Percentiles rank a stretch among this genome's conserved stretches.
Conservation (phyloP, 441 rosid species). For the Adansonia gregorii region DNA sequence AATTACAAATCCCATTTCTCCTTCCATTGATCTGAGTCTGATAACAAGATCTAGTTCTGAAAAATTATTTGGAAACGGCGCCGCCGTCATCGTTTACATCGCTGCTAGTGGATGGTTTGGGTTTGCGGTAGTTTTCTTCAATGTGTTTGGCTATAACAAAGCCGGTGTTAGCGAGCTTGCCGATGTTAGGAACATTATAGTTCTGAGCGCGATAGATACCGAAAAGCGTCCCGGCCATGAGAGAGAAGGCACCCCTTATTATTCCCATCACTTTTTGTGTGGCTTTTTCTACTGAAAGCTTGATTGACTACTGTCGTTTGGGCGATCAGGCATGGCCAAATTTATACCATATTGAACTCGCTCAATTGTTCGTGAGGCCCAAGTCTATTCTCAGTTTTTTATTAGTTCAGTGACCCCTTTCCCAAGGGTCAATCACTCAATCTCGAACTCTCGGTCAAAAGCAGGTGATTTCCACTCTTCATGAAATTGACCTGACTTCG, state of each 20-base stretch:
- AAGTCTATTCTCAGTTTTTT: neutral
- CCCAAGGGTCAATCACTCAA: neutral
- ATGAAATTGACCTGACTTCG: neutral
- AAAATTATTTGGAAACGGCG: neutral
- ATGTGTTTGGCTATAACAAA: conserved; percentile 38
- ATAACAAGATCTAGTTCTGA: neutral
- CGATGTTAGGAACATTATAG: conserved; percentile 47
- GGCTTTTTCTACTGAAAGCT: neutral
- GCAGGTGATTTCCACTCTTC: neutral
- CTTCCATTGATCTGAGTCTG: neutral
- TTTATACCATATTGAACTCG: neutral
- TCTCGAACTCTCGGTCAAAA: neutral
- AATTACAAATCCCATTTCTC: neutral
- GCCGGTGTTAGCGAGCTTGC: conserved; percentile 32
- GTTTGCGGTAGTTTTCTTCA: conserved; percentile 49
- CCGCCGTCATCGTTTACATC: neutral
- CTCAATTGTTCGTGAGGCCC: neutral
- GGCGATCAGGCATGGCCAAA: too few relatives aligned
- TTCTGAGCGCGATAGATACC: conserved; percentile 58
- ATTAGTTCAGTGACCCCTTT: neutral
- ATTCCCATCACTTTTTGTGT: conserved; percentile 33
- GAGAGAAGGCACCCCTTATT: conserved; percentile 38
- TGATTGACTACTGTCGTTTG: neutral
- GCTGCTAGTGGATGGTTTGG: conserved; percentile 28
- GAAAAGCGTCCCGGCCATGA: conserved; percentile 34